Conservation (phyloP, 2,329 filamentous ascomycete species). For the Penicillium sp. region DNA sequence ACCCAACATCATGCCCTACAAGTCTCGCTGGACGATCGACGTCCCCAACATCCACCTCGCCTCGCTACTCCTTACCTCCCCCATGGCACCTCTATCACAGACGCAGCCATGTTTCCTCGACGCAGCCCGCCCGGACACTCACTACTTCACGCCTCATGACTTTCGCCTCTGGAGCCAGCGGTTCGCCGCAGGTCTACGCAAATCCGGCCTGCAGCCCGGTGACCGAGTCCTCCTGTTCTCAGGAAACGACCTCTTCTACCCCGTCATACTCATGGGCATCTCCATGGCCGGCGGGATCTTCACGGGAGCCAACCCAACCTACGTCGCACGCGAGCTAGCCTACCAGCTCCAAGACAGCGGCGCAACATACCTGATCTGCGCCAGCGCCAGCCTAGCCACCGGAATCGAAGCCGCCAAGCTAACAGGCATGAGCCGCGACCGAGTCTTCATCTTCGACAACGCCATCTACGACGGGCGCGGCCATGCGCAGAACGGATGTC, state of each 20-base stretch:
- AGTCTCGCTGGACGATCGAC: slow-evolving; percentile 47
- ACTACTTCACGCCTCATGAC: slow-evolving; percentile 59
- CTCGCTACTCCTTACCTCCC: slow-evolving; percentile 49
- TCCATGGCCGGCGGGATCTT: slow-evolving; percentile 76
- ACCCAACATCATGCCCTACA: slow-evolving; percentile 45
- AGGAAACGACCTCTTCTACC: slow-evolving; percentile 69
- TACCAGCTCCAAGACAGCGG: slow-evolving; percentile 70
- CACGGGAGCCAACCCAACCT: slow-evolving; percentile 68
- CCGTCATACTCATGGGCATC: slow-evolving; percentile 64
- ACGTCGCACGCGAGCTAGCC: slow-evolving; percentile 65
- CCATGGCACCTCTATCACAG: slow-evolving; percentile 44
- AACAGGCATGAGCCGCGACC: slow-evolving; percentile 51
- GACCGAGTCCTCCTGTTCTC: slow-evolving; percentile 71
- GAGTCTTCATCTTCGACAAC: slow-evolving; percentile 64
- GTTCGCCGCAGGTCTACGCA: slow-evolving; percentile 62
- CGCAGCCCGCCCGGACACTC: slow-evolving; percentile 61
- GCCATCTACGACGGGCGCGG: slow-evolving; percentile 45
- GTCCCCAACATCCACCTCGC: slow-evolving; percentile 43
- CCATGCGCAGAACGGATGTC: slow-evolving; percentile 40
- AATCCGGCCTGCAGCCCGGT: slow-evolving; percentile 60
- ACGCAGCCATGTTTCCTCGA: slow-evolving; percentile 56
- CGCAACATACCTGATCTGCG: slow-evolving; percentile 60
- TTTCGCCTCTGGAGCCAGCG: slow-evolving; percentile 69
- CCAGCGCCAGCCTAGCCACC: slow-evolving; percentile 56
- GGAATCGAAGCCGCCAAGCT: slow-evolving; percentile 62